Evolutionary conservation across 768 basidiomycete genomes (phyloP).

Genomic region (Neoboletus subvelutipes): DNA sequence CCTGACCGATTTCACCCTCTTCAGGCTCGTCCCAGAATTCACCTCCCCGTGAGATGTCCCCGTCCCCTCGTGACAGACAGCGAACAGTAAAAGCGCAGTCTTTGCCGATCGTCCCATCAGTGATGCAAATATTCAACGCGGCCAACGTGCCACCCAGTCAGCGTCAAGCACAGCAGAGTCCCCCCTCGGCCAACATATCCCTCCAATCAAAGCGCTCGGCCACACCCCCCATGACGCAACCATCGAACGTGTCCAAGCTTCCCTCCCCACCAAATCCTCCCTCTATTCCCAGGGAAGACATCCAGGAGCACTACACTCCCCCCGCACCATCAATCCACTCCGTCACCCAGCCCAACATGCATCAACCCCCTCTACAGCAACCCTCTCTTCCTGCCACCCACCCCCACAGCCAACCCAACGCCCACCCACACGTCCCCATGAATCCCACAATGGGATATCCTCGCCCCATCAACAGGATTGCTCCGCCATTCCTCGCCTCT

Average conservation of each 20-base stretch:
- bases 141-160: constrained; percentile 39
- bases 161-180: constrained; percentile 37
- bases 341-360: constrained; percentile 31
- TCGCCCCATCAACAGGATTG: constrained; percentile 60
- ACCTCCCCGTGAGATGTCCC: constrained; percentile 42
- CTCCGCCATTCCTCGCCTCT: constrained; percentile 55
- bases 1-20: not conserved
- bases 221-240: constrained; percentile 35
- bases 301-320: constrained; percentile 46
- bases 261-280: constrained; percentile 21
- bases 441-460: constrained; percentile 50
- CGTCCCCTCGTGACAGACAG: constrained; percentile 47
- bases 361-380: constrained; percentile 36
- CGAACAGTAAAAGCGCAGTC: constrained; percentile 59
- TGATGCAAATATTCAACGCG: constrained; percentile 49
- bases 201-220: constrained; percentile 35
- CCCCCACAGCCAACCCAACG: constrained; percentile 29
- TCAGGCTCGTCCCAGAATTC: constrained; percentile 30
- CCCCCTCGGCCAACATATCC: constrained; percentile 33
- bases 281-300: constrained; percentile 9
- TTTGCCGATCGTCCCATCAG: constrained; percentile 59
- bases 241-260: constrained; percentile 35
- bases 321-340: constrained; percentile 36
- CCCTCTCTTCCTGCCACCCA: constrained; percentile 37
- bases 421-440: constrained; percentile 26